phyloP scores from a whole-genome alignment of 495 filamentous ascomycete genomes.

The Aspergillus bridgeri region DNA sequence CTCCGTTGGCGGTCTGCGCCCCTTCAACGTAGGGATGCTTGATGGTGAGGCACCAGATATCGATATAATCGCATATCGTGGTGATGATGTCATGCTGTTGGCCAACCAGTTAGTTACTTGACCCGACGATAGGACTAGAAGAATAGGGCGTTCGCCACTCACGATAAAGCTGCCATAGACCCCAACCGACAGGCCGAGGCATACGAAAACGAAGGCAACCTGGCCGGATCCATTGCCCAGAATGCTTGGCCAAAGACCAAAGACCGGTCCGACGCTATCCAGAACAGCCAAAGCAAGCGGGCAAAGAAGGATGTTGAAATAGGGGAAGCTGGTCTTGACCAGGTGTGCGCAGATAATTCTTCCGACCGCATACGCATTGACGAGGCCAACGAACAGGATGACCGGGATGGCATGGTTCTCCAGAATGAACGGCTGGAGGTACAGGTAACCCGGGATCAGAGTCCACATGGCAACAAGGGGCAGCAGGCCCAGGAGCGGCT shows the following conservation, averaged over 20 bases:
- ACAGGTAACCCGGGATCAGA: conserved; percentile 71
- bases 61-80: conserved; percentile 94
- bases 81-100: conserved; percentile 79
- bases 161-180: conserved; percentile 95
- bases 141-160: conserved; percentile 20
- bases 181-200: conserved; percentile 74
- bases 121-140: conserved; percentile 1
- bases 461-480: conserved; percentile 76
- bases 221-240: conserved; percentile 74
- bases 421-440: conserved; percentile 78
- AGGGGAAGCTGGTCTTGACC: conserved; percentile 79
- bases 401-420: conserved; percentile 82
- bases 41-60: conserved; percentile 97
- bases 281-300: conserved; percentile 68
- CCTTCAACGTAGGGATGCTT: conserved; percentile 57
- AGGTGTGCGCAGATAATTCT: conserved; percentile 93
- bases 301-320: conserved; percentile 72
- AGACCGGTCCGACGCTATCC: conserved; percentile 69
- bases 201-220: conserved; percentile 80
- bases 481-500: conserved; percentile 73
- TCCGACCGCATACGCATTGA: conserved; percentile 92
- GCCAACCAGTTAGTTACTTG: no score
- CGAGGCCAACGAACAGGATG: conserved; percentile 74
- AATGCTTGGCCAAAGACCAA: conserved; percentile 75
- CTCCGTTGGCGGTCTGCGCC: conserved; percentile 22